Evolutionary conservation across 73 alveolate species (phyloP).

Genomic region (Blepharisma japonicum): DNA sequence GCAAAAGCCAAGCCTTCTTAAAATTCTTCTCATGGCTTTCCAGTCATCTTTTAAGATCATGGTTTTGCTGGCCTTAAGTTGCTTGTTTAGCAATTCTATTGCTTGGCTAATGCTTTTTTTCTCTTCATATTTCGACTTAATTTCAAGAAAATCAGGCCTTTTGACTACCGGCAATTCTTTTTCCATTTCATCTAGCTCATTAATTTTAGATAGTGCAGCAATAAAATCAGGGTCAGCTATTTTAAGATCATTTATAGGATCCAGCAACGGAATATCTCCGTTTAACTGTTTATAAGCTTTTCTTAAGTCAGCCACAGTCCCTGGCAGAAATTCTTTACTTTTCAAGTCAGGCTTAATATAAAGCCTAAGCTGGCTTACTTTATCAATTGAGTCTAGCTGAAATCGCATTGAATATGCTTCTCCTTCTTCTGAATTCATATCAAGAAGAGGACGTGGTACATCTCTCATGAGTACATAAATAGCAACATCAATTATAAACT

Average conservation of each 20-base stretch:
- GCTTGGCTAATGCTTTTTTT: not conserved
- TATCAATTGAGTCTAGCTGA: not conserved
- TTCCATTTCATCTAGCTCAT: slow-evolving; percentile 8
- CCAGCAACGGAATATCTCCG: slow-evolving; percentile 64
- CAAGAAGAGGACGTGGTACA: slow-evolving; percentile 44
- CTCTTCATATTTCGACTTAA: not conserved
- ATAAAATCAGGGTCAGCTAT: slow-evolving; percentile 69
- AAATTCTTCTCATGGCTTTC: slow-evolving; percentile 95
- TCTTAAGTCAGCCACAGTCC: not conserved
- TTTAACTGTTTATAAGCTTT: slow-evolving; percentile 38
- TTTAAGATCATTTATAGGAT: slow-evolving; percentile 94
- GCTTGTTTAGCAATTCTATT: slow-evolving; percentile 17
- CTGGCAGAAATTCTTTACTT: not conserved
- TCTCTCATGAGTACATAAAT: slow-evolving; percentile 56
- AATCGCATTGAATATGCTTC: slow-evolving; percentile 21
- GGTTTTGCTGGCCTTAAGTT: slow-evolving; percentile 29
- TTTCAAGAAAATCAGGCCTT: not conserved
- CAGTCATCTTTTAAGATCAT: slow-evolving; percentile 95
- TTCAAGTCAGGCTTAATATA: not conserved
- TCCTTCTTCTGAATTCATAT: slow-evolving; percentile 42
- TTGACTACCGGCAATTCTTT: not conserved
- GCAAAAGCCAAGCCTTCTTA: slow-evolving; percentile 90
- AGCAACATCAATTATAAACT: slow-evolving; percentile 51
- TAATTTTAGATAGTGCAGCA: not conserved
- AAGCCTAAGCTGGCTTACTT: not conserved